Percentiles rank a stretch among this genome's conserved stretches.
Evolutionary conservation across 2,329 filamentous ascomycete species (phyloP).

Genomic region (Botrytis squamosa): DNA sequence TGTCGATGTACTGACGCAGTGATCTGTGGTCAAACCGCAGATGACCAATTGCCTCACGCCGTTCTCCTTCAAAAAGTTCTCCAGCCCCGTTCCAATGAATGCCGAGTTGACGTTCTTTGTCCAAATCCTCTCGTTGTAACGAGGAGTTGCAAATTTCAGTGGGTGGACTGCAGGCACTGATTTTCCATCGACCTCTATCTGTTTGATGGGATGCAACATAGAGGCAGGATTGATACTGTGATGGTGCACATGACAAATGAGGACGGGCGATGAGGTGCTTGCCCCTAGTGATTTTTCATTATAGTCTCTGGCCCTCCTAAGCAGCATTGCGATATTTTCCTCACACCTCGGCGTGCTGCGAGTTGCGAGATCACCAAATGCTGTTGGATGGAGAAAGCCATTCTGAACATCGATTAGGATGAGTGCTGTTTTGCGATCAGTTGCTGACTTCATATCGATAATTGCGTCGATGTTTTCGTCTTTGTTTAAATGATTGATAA

Average conservation of each 20-base stretch:
- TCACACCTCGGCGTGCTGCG: slow-evolving; percentile 3
- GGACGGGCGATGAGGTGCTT: neutral
- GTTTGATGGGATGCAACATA: slow-evolving; percentile 3
- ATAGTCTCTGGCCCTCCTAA: neutral
- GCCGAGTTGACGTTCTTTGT: slow-evolving; percentile 2
- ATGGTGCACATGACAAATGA: slow-evolving; percentile 8
- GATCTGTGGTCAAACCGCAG: slow-evolving; percentile 8
- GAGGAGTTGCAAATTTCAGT: neutral
- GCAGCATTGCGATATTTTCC: slow-evolving; percentile 5
- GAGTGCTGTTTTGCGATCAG: neutral
- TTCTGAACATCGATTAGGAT: slow-evolving; percentile 11
- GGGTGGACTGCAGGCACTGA: neutral
- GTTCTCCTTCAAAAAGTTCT: neutral
- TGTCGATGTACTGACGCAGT: neutral
- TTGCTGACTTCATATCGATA: slow-evolving; percentile 6
- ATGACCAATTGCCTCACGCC: slow-evolving; percentile 8
- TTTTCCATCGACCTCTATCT: neutral
- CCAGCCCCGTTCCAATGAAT: neutral
- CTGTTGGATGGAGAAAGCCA: neutral
- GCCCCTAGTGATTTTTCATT: neutral
- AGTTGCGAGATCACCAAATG: slow-evolving; percentile 6
- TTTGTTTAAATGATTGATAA: neutral
- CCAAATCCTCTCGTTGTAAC: slow-evolving; percentile 5
- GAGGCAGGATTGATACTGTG: slow-evolving; percentile 3
- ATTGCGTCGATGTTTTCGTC: neutral